These are phyloP conservation scores for Daldinia childiae DNA, from an alignment of 495 filamentous ascomycete species.

Conservation along the genomic window DNA sequence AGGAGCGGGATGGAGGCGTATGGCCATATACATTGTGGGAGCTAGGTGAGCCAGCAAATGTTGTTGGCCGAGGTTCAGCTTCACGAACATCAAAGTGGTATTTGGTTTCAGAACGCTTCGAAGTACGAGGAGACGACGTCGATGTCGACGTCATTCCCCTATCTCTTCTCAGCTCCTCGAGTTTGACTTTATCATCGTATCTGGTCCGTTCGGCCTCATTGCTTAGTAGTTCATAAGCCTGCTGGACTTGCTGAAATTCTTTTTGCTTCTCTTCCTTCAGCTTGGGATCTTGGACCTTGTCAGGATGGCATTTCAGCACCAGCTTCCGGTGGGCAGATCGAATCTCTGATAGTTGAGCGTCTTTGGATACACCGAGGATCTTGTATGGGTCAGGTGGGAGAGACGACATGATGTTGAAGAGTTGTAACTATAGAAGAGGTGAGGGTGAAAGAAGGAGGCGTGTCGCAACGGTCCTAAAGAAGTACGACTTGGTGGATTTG, in stretches of 20 bases:
- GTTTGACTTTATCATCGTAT: constrained; percentile 79
- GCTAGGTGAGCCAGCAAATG: constrained; percentile 33
- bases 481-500: constrained; percentile 16
- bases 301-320: constrained; percentile 91
- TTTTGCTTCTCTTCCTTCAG: constrained; percentile 73
- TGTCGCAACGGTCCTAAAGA: constrained; percentile 21
- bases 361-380: constrained; percentile 77
- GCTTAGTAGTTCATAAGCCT: constrained; percentile 90
- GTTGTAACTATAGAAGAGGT: constrained; percentile 30
- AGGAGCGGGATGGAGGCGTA: constrained; percentile 52
- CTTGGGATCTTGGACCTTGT: constrained; percentile 85
- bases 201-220: constrained; percentile 74
- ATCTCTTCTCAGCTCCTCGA: constrained; percentile 61
- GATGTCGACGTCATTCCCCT: constrained; percentile 51
- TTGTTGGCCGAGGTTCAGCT: constrained; percentile 40
- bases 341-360: constrained; percentile 78
- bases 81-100: constrained; percentile 47
- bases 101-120: constrained; percentile 47
- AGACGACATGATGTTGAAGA: constrained; percentile 64
- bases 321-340: constrained; percentile 88
- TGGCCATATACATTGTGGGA: constrained; percentile 48
- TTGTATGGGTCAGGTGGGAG: constrained; percentile 86
- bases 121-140: constrained; percentile 44
- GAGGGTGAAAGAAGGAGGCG: constrained; percentile 23
- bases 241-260: constrained; percentile 92